These are phyloP conservation scores for Tephrocybe sp. DNA, from an alignment of 768 basidiomycete genomes.

Conservation along the genomic window DNA sequence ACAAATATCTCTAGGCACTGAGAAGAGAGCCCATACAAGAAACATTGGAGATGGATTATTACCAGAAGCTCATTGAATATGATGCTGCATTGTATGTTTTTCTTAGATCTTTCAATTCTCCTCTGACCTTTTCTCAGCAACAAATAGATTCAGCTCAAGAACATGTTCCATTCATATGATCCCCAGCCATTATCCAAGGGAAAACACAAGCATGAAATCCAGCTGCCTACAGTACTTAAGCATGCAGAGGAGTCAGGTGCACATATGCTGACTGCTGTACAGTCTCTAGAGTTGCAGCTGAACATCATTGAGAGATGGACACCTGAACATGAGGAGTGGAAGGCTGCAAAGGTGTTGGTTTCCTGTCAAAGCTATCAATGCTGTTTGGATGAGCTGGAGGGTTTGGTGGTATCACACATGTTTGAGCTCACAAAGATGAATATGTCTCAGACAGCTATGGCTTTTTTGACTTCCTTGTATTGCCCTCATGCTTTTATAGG, in stretches of 20 bases:
- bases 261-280: not conserved
- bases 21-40: conserved; percentile 1
- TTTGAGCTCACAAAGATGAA: conserved; percentile 28
- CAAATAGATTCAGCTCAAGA: not conserved
- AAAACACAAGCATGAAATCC: not conserved
- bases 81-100: not conserved
- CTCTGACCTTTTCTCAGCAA: not conserved
- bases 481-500: not conserved
- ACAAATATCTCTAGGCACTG: not conserved
- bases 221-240: not conserved
- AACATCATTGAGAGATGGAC: conserved; percentile 15
- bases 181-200: not conserved
- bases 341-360: not conserved
- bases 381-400: conserved; percentile 21
- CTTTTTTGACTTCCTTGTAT: not conserved
- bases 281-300: conserved; percentile 15
- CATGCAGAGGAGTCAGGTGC: not conserved
- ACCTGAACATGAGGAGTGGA: conserved; percentile 5
- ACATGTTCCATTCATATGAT: not conserved
- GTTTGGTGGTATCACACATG: conserved; percentile 19
- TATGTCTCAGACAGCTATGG: conserved; percentile 25
- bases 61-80: conserved; percentile 2
- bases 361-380: conserved; percentile 10
- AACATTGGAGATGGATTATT: conserved; percentile 7
- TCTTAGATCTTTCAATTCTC: not conserved